Evolutionary conservation across 768 basidiomycete species (phyloP).

Genomic region (Russula griseocarnosa): DNA sequence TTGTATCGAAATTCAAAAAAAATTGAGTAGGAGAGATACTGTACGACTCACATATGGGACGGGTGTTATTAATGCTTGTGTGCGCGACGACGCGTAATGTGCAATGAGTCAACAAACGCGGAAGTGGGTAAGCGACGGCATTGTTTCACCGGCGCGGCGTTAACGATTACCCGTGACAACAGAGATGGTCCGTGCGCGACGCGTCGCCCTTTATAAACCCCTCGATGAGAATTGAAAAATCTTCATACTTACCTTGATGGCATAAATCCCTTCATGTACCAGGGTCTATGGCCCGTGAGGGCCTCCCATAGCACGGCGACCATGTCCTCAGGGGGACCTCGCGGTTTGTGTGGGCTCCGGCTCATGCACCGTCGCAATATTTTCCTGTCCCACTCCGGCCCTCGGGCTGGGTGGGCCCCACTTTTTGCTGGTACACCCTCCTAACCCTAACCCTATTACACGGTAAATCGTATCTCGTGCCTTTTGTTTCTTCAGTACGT

Average conservation of each 20-base stretch:
- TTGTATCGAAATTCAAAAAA: background rate
- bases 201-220: background rate
- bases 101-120: background rate
- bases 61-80: background rate
- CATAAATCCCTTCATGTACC: constrained; percentile 31
- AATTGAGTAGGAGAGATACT: background rate
- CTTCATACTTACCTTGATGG: constrained; percentile 34
- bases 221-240: rapidly evolving
- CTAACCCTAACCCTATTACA: constrained; percentile 20
- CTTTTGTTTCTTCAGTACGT: too few relatives aligned
- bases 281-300: constrained; percentile 30
- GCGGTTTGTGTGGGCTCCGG: constrained; percentile 51
- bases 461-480: too few relatives aligned
- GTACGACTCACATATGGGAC: background rate
- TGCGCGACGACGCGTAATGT: too few relatives aligned
- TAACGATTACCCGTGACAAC: background rate
- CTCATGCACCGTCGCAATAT: constrained; percentile 78
- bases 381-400: constrained; percentile 69
- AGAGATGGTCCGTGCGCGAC: constrained; percentile 12
- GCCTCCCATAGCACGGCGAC: constrained; percentile 33
- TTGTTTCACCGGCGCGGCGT: background rate
- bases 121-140: background rate
- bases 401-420: constrained; percentile 33
- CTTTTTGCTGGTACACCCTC: background rate
- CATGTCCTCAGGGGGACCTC: constrained; percentile 31